Conservation (phyloP, 176 grass and related monocot genomes). For the Eremochloa ophiuroides region DNA sequence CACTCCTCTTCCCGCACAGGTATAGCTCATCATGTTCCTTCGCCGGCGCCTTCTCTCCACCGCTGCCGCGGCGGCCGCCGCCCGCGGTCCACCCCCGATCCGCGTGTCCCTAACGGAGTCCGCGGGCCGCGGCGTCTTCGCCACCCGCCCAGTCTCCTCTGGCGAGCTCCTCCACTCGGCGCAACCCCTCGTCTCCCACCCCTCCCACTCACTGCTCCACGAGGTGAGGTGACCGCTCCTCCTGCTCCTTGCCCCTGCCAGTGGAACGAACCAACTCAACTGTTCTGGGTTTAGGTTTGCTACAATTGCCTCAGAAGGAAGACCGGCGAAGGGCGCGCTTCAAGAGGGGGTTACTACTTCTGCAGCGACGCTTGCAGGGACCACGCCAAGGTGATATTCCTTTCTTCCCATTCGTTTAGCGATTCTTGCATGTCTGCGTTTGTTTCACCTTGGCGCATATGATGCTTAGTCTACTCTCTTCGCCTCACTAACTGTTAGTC, state of each 20-base stretch:
- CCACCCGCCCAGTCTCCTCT: conserved; percentile 42
- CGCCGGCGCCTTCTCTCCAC: conserved; percentile 23
- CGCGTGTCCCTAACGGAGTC: conserved; percentile 55
- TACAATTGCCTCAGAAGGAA: conserved; percentile 80
- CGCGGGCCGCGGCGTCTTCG: conserved; percentile 72
- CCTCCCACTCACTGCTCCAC: conserved; percentile 48
- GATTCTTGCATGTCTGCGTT: background rate
- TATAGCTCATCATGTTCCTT: background rate
- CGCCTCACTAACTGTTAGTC: background rate
- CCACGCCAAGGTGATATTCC: conserved; percentile 44
- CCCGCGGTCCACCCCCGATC: conserved; percentile 50
- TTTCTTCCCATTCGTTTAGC: background rate
- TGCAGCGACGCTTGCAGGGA: conserved; percentile 68
- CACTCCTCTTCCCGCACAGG: background rate
- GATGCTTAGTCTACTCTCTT: background rate
- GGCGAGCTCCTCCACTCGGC: conserved; percentile 78
- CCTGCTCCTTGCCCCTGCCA: background rate
- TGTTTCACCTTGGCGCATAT: background rate
- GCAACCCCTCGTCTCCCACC: conserved; percentile 58
- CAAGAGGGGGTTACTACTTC: conserved; percentile 32
- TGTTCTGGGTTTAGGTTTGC: conserved; percentile 57
- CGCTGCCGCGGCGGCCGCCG: background rate
- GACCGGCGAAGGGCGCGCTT: background rate
- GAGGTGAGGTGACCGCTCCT: conserved; percentile 55
- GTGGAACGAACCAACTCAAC: background rate